These are phyloP conservation scores for Zopfia rhizophila DNA, from an alignment of 2,329 filamentous ascomycete species.

Conservation along the genomic window DNA sequence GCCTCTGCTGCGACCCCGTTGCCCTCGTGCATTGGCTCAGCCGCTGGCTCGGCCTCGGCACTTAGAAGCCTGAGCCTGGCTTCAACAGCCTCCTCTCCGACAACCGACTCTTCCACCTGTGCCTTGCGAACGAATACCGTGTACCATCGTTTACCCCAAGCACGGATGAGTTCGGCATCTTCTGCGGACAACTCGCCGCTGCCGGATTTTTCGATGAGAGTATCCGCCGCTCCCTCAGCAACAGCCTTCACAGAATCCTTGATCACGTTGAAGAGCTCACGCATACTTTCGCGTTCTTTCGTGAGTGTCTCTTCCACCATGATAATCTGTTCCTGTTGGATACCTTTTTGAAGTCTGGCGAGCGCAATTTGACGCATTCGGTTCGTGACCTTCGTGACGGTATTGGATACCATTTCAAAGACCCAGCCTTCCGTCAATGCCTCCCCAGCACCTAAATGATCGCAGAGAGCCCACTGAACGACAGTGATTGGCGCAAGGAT, in stretches of 20 bases:
- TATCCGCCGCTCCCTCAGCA: constrained; percentile 77
- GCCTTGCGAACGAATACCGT: constrained; percentile 83
- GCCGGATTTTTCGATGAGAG: constrained; percentile 76
- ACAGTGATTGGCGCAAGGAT: constrained; percentile 88
- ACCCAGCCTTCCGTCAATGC: constrained; percentile 79
- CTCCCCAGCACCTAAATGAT: constrained; percentile 71
- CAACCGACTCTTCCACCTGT: constrained; percentile 83
- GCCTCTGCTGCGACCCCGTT: constrained; percentile 31
- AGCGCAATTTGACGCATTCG: constrained; percentile 83
- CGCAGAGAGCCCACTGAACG: constrained; percentile 86
- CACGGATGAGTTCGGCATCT: constrained; percentile 70
- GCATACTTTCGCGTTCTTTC: constrained; percentile 78
- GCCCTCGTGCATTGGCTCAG: constrained; percentile 29
- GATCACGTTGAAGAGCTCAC: constrained; percentile 81
- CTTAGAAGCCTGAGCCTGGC: constrained; percentile 54
- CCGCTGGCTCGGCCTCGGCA: constrained; percentile 35
- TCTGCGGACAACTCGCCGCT: constrained; percentile 52
- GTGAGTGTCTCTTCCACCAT: constrained; percentile 73
- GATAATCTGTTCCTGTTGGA: constrained; percentile 66
- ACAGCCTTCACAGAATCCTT: constrained; percentile 80
- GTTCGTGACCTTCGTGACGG: constrained; percentile 88
- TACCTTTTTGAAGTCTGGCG: constrained; percentile 67
- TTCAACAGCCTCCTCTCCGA: constrained; percentile 65
- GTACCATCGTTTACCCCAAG: constrained; percentile 88
- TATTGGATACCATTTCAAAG: constrained; percentile 90